A percentile compares a stretch with the other conserved stretches of the same genome.
These are phyloP conservation scores for Gossypium thurberi DNA, from an alignment of 345 rosid species.

Conservation along the genomic window DNA sequence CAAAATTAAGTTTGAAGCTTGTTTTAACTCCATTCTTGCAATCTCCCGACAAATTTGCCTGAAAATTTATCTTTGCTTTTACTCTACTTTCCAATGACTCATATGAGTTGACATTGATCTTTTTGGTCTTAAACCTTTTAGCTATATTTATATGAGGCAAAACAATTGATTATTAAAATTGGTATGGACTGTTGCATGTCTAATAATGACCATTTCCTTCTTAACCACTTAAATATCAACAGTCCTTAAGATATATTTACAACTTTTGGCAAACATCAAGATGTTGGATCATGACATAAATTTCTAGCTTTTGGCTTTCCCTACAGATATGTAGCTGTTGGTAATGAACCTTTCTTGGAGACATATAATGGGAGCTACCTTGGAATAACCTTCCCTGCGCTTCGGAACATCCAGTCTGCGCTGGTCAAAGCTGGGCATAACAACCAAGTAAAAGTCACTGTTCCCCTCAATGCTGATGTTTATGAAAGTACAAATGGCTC, in stretches of 20 bases:
- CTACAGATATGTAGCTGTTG: constrained; percentile 89
- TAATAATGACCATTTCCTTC: neutral
- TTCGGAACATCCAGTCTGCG: constrained; percentile 69
- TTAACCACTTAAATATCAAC: neutral
- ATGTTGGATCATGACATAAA: neutral
- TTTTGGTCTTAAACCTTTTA: neutral
- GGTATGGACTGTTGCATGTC: neutral
- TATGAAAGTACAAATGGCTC: constrained; percentile 33
- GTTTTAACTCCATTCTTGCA: neutral
- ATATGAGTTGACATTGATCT: neutral
- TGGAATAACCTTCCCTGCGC: constrained; percentile 66
- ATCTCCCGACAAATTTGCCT: neutral
- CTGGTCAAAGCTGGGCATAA: constrained; percentile 67
- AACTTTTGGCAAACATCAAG: too few species aligned
- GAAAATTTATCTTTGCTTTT: neutral
- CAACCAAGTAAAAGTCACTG: constrained; percentile 71
- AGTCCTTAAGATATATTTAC: neutral
- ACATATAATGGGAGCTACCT: constrained; percentile 74
- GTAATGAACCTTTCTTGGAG: constrained; percentile 83
- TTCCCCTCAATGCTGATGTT: constrained; percentile 84
- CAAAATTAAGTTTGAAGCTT: neutral
- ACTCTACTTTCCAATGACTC: neutral
- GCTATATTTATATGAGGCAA: neutral
- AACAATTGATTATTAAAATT: neutral
- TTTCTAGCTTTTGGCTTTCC: neutral